A percentile compares a stretch with the other conserved stretches of the same genome.
Evolutionary conservation across 352 stramenopile genomes (phyloP).

Genomic region (Phytopythium litorale): DNA sequence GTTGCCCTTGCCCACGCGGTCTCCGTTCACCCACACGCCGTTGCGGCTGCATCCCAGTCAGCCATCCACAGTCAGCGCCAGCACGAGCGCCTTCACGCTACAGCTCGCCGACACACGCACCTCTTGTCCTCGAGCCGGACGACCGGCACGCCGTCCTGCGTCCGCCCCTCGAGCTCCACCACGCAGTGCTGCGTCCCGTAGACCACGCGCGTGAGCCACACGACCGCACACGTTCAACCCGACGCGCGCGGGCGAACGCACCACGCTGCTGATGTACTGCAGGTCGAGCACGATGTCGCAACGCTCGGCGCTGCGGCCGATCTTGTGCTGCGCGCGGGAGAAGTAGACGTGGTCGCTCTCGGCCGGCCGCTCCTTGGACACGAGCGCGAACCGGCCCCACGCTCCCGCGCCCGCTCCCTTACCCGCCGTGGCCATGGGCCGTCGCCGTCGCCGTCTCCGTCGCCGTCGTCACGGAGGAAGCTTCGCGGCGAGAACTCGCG

Average conservation of each 20-base stretch:
- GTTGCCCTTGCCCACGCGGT: slow-evolving; percentile 38
- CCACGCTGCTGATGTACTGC: slow-evolving; percentile 63
- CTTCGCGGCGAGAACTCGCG: not conserved
- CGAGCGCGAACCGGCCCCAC: slow-evolving; percentile 59
- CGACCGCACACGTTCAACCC: not conserved
- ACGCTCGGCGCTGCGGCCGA: slow-evolving; percentile 46
- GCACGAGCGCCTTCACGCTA: not conserved
- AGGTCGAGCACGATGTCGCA: slow-evolving; percentile 51
- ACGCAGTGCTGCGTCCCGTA: slow-evolving; percentile 45
- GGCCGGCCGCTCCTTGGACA: slow-evolving; percentile 45
- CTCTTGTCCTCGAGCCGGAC: slow-evolving; percentile 54
- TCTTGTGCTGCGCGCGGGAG: slow-evolving; percentile 27
- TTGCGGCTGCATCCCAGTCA: slow-evolving; percentile 41
- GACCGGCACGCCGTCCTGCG: slow-evolving; percentile 20
- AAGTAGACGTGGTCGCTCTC: slow-evolving; percentile 73
- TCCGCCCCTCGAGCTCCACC: slow-evolving; percentile 29
- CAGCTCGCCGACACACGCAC: slow-evolving; percentile 16
- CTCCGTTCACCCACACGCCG: slow-evolving; percentile 67
- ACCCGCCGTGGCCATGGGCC: too few relatives aligned
- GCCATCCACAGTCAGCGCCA: not conserved
- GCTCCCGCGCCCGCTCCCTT: not conserved
- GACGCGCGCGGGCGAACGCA: slow-evolving; percentile 18
- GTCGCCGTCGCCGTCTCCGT: slow-evolving; percentile 1
- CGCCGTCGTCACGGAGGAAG: not conserved
- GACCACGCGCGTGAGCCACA: not conserved